Conservation (phyloP, 768 basidiomycete genomes). For the Tricholoma sp. region DNA sequence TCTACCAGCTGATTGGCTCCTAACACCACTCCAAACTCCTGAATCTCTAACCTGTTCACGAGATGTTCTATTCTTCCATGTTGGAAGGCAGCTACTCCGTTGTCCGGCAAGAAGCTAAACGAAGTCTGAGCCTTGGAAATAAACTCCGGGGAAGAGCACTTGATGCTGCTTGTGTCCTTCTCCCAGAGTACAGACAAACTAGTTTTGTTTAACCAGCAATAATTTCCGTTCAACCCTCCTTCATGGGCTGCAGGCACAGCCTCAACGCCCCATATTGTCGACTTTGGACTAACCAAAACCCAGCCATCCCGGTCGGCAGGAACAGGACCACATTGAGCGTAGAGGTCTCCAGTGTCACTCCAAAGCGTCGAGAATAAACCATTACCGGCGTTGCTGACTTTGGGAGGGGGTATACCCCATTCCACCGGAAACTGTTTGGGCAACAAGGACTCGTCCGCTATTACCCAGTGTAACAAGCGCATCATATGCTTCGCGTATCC, state of each 20-base stretch:
- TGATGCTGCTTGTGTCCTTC: constrained; percentile 29
- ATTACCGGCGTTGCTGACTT: constrained; percentile 9
- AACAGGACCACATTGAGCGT: constrained; percentile 26
- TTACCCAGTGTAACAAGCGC: constrained; percentile 55
- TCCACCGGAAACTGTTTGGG: constrained; percentile 21
- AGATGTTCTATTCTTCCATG: constrained; percentile 26
- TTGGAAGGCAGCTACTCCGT: constrained; percentile 11
- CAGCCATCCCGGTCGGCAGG: constrained; percentile 32
- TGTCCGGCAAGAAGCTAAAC: constrained; percentile 37
- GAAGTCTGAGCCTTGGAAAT: not conserved
- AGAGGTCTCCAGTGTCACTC: constrained; percentile 52
- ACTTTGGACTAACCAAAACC: constrained; percentile 24
- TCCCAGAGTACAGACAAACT: constrained; percentile 34
- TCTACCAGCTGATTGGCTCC: not conserved
- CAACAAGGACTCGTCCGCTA: constrained; percentile 27
- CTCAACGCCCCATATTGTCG: constrained; percentile 22
- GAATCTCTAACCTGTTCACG: constrained; percentile 6
- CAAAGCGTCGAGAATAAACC: constrained; percentile 25
- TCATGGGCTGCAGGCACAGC: too few relatives aligned
- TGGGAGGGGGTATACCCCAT: constrained; percentile 38
- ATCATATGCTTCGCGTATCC: constrained; percentile 64
- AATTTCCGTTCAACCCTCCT: too few relatives aligned
- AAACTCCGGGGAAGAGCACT: not conserved
- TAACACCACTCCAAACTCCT: too few relatives aligned
- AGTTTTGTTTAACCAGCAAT: constrained; percentile 28